Percentiles rank a stretch among this genome's conserved stretches.
phyloP scores from a whole-genome alignment of 768 basidiomycete species.

The Pleurotus salmoneostramineus region DNA sequence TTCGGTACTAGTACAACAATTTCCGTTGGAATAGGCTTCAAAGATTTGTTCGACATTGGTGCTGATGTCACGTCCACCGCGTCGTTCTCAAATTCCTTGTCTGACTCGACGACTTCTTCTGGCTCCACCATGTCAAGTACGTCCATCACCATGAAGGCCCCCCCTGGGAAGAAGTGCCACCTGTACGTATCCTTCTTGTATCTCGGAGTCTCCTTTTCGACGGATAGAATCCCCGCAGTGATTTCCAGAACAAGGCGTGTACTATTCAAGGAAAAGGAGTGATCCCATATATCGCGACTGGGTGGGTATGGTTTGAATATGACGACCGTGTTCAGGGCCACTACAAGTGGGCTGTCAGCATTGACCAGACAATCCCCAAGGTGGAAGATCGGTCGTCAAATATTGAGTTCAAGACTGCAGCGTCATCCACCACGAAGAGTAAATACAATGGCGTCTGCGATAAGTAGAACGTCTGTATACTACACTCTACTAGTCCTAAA shows the following conservation, averaged over 20 bases:
- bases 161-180: slow-evolving; percentile 8
- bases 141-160: slow-evolving; percentile 2
- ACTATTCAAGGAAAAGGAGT: slow-evolving; percentile 8
- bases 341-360: slow-evolving; percentile 12
- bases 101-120: neutral
- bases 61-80: neutral
- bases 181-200: neutral
- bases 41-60: neutral
- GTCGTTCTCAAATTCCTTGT: neutral
- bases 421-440: neutral
- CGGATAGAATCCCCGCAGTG: neutral
- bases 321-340: slow-evolving; percentile 9
- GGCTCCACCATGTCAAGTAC: neutral
- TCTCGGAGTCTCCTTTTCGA: neutral
- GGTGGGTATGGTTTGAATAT: slow-evolving; percentile 15
- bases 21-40: neutral
- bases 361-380: slow-evolving; percentile 7
- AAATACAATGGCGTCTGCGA: neutral
- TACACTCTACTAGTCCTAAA: too few relatives aligned
- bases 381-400: slow-evolving; percentile 10
- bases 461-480: neutral
- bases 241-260: slow-evolving; percentile 10
- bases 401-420: slow-evolving; percentile 6
- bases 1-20: neutral
- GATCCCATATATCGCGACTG: slow-evolving; percentile 11